A percentile compares a stretch with the other conserved stretches of the same genome.
Conservation (phyloP, 2,329 filamentous ascomycete species). For the Phoma herbarum region DNA sequence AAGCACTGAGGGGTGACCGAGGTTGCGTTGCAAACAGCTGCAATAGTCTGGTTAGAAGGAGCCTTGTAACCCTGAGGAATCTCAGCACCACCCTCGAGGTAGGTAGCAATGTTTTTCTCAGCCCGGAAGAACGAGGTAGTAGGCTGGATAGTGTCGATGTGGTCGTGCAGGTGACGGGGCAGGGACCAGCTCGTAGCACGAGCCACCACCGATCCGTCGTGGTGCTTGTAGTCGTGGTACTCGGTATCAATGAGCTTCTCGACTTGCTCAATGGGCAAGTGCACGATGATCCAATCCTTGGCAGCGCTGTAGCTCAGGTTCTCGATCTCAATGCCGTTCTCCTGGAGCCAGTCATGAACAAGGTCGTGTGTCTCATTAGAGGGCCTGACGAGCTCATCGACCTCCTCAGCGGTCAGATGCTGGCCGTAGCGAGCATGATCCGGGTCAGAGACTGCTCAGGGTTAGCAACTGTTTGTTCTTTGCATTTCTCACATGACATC, state of each 20-base stretch:
- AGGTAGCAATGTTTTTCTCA: conserved; percentile 36
- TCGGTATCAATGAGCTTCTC: conserved; percentile 63
- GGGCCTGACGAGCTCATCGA: conserved; percentile 64
- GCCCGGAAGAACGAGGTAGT: conserved; percentile 65
- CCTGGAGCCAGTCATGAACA: conserved; percentile 65
- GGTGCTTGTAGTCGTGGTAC: conserved; percentile 62
- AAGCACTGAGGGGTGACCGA: conserved; percentile 64
- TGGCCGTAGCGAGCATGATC: conserved; percentile 63
- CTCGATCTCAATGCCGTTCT: conserved; percentile 61
- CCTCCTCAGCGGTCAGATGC: conserved; percentile 61
- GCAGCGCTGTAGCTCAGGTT: conserved; percentile 59
- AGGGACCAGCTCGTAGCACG: conserved; percentile 67
- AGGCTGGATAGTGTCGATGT: conserved; percentile 68
- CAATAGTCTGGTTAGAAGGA: conserved; percentile 45
- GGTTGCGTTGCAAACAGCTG: conserved; percentile 59
- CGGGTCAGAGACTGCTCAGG: conserved; percentile 48
- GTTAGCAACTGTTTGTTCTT: conserved; percentile 1
- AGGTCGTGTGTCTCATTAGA: conserved; percentile 60
- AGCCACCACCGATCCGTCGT: conserved; percentile 61
- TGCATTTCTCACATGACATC: neutral
- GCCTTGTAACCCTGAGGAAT: conserved; percentile 39
- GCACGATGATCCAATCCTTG: conserved; percentile 66
- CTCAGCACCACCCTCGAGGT: conserved; percentile 32
- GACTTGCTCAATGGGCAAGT: conserved; percentile 60
- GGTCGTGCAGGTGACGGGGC: conserved; percentile 64